Evolutionary conservation across 1,284 basidiomycete genomes (phyloP), one percentile per base, ranked within the genome.

Genomic region (Chiua sp.): DNA sequence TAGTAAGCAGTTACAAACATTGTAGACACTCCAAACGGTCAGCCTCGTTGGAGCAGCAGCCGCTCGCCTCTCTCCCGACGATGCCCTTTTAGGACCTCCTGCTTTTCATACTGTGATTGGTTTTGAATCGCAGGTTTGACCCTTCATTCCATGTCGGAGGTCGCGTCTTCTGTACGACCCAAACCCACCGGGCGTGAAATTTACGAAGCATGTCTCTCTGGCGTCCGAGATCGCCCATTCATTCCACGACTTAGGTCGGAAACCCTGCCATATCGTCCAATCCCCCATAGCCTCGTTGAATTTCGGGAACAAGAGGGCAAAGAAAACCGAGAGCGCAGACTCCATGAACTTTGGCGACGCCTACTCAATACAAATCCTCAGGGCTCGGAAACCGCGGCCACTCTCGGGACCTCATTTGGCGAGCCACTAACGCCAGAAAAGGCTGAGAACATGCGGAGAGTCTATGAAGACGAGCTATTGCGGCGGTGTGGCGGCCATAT

Each of bases 381-480:
- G 55, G 68, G 62, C 47, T 56, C 73, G 53, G 61, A 67, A 32
- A 57, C 75, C 56, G 72, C 69, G 56, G 66, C 68, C 42, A 66
- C 70, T 39, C 61, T 64, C 46, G 62, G 57, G 56, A 59, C 60
- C 59, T 60, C 61, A 47, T 56, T 56, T 55, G 61, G 68, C 52
- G 63, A 71, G 63, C 75, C 78, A 55, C 73, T 92, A 64, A 89
- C 87, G 46, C 80, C 79, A 42, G 91, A 93, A 76, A 81, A 83
- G 57, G 93, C 90, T 22, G 83, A 87, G 68, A 79, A 84, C 66
- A 78, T 94, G 68, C 81, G 85, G 65, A 82, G 79, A 58, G 84
- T 87, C 77, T 96, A 96, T 76, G 87, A 92, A 65, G 84, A 86
- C 65, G 94, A 96, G 72, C 78, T 97, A 47, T 77, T 91, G 56